Evolutionary conservation across 2,329 filamentous ascomycete genomes (phyloP), one percentile per base, ranked within the genome.

Genomic region (Nothophoma quercina): DNA sequence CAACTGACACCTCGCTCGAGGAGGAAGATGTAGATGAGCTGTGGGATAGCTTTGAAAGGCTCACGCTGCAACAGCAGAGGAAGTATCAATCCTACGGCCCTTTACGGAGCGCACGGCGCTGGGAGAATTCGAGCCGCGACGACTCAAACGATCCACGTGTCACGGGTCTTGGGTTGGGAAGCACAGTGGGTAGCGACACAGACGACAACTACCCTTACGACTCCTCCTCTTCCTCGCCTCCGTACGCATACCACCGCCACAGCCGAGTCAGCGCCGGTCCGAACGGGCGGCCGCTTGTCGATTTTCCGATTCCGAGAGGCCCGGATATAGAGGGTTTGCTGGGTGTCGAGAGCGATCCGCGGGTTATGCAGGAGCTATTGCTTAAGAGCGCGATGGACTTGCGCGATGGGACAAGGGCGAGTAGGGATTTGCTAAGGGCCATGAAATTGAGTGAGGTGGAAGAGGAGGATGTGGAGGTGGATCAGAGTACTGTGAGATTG

Each of bases 1-100:
- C 63, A 1, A 70, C 70, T 9, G 65, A 70, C 38, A 66, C 60
- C 0, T 69, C 64, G 3, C 62, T 65, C n/a, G 67, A 70, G 35
- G 70, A 73, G 33, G 69, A 72, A 43, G 70, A 73, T 29, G 52
- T 71, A 12, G 71, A 74, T 54, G 68, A 72, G 16, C 62, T 71
- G 7, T 74, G 70, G 70, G 70, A 73, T 16, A 50, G 35, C 1
- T 66, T 71, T 28, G 70, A 73, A 22, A 63, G 64, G 2, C 40
- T 60, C 2, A 59, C 53, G 3, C 41, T 63, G 3, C 54, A 54
- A 12, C 28, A 16, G 4, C 59, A 63, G 22, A 57, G 60, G 3
- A 55, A 60, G n/a, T 52, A 55, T 35, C 47, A 55, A 16, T 48
- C 54, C 25, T 59, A 59, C 41, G 54, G 38, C 13, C 40, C 53